phyloP scores from a whole-genome alignment of 139 green algal species.

The Tetraselmis chui region DNA sequence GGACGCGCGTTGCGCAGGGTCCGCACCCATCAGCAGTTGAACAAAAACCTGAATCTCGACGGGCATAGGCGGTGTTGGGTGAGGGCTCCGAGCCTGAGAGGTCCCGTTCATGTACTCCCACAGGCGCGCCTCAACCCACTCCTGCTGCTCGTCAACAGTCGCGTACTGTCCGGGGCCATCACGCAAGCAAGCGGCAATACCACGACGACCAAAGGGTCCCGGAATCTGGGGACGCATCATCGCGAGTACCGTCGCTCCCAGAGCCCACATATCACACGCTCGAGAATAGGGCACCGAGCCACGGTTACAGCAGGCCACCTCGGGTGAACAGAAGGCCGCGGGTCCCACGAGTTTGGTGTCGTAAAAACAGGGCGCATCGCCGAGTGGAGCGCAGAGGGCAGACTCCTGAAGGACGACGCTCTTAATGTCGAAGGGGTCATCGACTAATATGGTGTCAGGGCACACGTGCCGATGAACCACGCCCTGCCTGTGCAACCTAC shows the following conservation, averaged over 20 bases:
- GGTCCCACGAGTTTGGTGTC: background rate
- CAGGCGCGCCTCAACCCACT: background rate
- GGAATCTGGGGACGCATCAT: background rate
- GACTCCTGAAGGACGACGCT: background rate
- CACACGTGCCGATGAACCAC: background rate
- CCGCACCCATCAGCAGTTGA: background rate
- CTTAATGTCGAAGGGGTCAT: background rate
- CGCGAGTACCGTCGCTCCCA: background rate
- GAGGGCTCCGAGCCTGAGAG: background rate
- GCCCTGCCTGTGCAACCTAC: background rate
- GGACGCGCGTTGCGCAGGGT: background rate
- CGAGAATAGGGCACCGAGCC: background rate
- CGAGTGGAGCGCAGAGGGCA: background rate
- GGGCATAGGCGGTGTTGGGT: background rate
- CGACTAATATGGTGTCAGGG: background rate
- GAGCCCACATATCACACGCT: background rate
- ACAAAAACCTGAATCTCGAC: background rate
- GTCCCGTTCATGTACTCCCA: background rate
- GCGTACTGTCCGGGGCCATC: background rate
- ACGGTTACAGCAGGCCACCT: background rate
- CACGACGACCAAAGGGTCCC: background rate
- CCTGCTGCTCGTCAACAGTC: background rate
- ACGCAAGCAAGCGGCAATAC: background rate
- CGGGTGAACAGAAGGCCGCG: background rate
- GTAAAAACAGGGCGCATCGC: background rate